Evolutionary conservation across 179 eudicot genomes (phyloP).

Genomic region (Dionaea muscipula): DNA sequence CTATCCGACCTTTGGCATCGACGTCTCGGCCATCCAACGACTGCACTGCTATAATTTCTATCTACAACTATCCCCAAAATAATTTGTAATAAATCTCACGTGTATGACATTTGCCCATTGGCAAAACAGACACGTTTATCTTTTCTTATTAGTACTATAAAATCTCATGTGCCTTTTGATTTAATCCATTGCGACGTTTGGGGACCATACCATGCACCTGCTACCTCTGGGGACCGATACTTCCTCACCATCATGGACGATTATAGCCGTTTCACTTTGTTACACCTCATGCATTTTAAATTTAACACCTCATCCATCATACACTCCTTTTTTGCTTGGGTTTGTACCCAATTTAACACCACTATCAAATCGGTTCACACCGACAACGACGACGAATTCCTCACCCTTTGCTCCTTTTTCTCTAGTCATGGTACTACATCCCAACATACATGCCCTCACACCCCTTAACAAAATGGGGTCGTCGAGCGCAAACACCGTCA

Average conservation of each 20-base stretch:
- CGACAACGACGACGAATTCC: slow-evolving; percentile 1
- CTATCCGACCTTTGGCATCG: no score
- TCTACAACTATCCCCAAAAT: no score
- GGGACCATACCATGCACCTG: not conserved
- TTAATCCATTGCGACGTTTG: slow-evolving; percentile 1
- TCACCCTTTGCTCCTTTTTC: not conserved
- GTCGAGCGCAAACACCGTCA: slow-evolving; percentile 1
- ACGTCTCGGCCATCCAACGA: no score
- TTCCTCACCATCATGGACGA: slow-evolving; percentile 6
- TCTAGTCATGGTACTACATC: not conserved
- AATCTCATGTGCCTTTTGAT: no score
- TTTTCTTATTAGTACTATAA: not conserved
- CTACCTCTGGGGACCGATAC: not conserved
- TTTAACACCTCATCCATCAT: not conserved
- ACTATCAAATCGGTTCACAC: not conserved
- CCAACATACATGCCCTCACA: not conserved
- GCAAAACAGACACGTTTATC: slow-evolving; percentile 2
- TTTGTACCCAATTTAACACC: not conserved
- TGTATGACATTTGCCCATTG: not conserved
- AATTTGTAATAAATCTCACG: no score
- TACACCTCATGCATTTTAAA: not conserved
- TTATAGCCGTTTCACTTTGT: not conserved
- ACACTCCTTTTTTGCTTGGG: not conserved
- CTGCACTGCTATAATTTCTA: no score
- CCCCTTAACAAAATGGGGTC: not conserved